Conservation (phyloP, 257 asterid species). For the Solanum appendiculatum region DNA sequence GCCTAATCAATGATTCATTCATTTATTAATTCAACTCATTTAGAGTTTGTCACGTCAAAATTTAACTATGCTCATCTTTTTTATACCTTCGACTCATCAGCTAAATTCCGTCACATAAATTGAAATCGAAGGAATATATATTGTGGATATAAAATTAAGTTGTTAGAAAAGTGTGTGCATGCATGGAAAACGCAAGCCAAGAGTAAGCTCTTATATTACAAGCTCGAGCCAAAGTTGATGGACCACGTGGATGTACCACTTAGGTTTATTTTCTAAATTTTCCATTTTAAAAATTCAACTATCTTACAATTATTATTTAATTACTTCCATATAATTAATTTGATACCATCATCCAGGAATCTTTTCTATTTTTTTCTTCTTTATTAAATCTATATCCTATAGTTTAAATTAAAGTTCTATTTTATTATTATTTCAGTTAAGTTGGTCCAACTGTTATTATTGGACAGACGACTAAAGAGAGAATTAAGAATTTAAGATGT, state of each 20-base stretch:
- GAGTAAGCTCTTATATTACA: background rate
- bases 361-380: background rate
- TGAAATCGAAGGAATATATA: background rate
- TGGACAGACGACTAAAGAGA: background rate
- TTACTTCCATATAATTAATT: background rate
- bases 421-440: background rate
- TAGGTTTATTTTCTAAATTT: background rate
- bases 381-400: background rate
- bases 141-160: background rate
- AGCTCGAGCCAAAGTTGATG: slow-evolving; percentile 2
- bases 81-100: background rate
- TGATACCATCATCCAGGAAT: background rate
- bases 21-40: background rate
- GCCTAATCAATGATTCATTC: too few species aligned
- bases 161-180: background rate
- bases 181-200: background rate
- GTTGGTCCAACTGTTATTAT: background rate
- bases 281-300: background rate
- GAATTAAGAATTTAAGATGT: too few species aligned
- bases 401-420: background rate
- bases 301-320: background rate
- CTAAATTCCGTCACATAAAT: background rate
- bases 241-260: background rate
- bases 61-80: rapidly evolving
- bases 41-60: background rate